A percentile compares a stretch with the other conserved stretches of the same genome.
phyloP scores from a whole-genome alignment of 345 rosid genomes.

The Eucalyptus curtisii region DNA sequence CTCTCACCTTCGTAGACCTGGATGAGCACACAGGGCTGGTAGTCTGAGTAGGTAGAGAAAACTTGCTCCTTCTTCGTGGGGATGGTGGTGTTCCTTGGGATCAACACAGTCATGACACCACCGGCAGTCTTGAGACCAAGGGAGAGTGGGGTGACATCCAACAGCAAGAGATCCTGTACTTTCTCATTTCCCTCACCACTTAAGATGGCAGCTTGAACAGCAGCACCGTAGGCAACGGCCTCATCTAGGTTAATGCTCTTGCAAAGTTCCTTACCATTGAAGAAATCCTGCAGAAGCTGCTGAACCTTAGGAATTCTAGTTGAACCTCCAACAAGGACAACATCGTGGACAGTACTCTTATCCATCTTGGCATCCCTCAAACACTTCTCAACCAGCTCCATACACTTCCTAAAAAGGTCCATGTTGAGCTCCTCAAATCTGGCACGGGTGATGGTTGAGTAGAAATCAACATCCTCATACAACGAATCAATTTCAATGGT shows the following conservation, averaged over 20 bases:
- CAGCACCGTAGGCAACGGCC: slow-evolving; percentile 87
- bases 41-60: slow-evolving; percentile 67
- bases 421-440: slow-evolving; percentile 69
- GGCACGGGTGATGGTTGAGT: slow-evolving; percentile 56
- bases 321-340: slow-evolving; percentile 72
- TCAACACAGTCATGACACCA: slow-evolving; percentile 76
- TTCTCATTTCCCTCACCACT: slow-evolving; percentile 77
- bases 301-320: too few species aligned
- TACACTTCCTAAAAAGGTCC: slow-evolving; percentile 61
- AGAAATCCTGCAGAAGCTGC: slow-evolving; percentile 62
- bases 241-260: slow-evolving; percentile 77
- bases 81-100: slow-evolving; percentile 66
- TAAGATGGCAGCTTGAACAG: slow-evolving; percentile 77
- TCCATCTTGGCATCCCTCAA: slow-evolving; percentile 17
- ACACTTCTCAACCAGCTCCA: too few species aligned
- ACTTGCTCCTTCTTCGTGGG: slow-evolving; percentile 70
- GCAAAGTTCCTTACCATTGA: slow-evolving; percentile 79
- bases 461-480: slow-evolving; percentile 62
- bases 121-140: slow-evolving; percentile 73
- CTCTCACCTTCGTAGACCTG: slow-evolving; percentile 78
- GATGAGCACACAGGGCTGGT: slow-evolving; percentile 74
- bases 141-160: slow-evolving; percentile 68
- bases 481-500: slow-evolving; percentile 68
- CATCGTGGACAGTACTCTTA: slow-evolving; percentile 59
- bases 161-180: slow-evolving; percentile 70